Conservation (phyloP, 305 asterid species). For the Solanum hybrid region DNA sequence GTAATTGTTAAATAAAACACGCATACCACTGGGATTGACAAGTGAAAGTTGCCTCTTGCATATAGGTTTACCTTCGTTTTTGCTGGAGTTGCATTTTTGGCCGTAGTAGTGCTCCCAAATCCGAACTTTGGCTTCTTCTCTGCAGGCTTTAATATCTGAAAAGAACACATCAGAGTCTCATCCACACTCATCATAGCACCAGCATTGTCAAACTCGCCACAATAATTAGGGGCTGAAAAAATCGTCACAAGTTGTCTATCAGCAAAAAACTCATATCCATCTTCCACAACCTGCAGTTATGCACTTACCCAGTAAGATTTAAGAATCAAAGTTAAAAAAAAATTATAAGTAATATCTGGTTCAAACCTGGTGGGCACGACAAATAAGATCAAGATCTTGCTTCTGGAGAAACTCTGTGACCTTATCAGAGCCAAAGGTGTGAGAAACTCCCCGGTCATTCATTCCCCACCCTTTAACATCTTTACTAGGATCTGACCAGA, state of each 20-base stretch:
- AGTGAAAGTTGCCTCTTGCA: background rate
- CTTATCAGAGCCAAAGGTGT: constrained; percentile 62
- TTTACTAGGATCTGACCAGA: constrained; percentile 81
- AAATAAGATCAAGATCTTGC: constrained; percentile 73
- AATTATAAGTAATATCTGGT: background rate
- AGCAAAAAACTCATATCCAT: constrained; percentile 83
- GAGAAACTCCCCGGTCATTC: constrained; percentile 80
- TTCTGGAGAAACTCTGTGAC: constrained; percentile 65
- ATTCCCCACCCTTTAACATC: constrained; percentile 78
- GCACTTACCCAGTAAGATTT: background rate
- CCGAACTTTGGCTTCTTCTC: constrained; percentile 68
- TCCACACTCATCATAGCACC: constrained; percentile 95
- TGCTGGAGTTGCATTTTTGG: constrained; percentile 44
- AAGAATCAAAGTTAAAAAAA: background rate
- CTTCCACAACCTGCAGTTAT: constrained; percentile 60
- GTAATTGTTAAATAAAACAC: background rate
- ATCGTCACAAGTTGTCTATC: constrained; percentile 75
- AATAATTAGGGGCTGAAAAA: constrained; percentile 81
- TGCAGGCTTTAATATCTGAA: constrained; percentile 72
- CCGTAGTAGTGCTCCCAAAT: constrained; percentile 52
- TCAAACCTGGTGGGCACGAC: constrained; percentile 82
- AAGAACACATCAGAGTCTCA: constrained; percentile 75
- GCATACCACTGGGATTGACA: background rate
- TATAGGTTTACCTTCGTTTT: constrained; percentile 41
- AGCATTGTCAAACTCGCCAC: constrained; percentile 76